Evolutionary conservation across 139 green algal genomes (phyloP).

Genomic region (Coccomyxa sp.): DNA sequence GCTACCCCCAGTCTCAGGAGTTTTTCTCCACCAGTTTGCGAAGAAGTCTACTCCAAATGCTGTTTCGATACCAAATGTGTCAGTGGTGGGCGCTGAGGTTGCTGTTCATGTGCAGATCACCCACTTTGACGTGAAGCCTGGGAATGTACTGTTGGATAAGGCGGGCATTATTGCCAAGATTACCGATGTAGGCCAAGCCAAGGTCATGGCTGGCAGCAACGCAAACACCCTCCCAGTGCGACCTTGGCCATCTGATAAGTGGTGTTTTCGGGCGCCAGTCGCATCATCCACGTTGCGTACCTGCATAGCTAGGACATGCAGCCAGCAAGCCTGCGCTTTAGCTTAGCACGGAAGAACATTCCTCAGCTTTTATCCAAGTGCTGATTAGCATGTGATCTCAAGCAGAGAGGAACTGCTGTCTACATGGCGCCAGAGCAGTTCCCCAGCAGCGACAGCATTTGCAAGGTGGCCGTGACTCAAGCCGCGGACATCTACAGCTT

Average conservation of each 20-base stretch:
- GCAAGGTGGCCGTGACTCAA: neutral
- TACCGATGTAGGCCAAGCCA: neutral
- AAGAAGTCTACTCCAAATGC: too few relatives aligned
- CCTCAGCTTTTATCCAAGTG: neutral
- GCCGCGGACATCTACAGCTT: neutral
- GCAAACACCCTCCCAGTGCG: neutral
- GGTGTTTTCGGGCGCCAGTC: neutral
- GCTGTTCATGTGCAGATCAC: too few relatives aligned
- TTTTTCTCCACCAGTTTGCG: too few relatives aligned
- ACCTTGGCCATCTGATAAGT: neutral
- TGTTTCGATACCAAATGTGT: too few relatives aligned
- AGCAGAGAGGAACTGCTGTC: neutral
- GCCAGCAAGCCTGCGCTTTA: too few relatives aligned
- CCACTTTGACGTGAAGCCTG: neutral
- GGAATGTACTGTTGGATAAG: neutral
- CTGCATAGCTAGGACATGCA: too few relatives aligned
- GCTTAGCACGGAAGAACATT: too few relatives aligned
- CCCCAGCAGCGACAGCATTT: neutral
- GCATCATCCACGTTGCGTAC: neutral
- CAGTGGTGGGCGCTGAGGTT: too few relatives aligned
- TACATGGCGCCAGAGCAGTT: neutral
- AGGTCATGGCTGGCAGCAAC: neutral
- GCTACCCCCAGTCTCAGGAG: too few relatives aligned
- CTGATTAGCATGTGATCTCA: neutral
- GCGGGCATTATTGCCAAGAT: neutral